Percentiles rank a stretch among this genome's conserved stretches.
phyloP scores from a whole-genome alignment of 2,329 filamentous ascomycete species.

The Botryotinia globosa region DNA sequence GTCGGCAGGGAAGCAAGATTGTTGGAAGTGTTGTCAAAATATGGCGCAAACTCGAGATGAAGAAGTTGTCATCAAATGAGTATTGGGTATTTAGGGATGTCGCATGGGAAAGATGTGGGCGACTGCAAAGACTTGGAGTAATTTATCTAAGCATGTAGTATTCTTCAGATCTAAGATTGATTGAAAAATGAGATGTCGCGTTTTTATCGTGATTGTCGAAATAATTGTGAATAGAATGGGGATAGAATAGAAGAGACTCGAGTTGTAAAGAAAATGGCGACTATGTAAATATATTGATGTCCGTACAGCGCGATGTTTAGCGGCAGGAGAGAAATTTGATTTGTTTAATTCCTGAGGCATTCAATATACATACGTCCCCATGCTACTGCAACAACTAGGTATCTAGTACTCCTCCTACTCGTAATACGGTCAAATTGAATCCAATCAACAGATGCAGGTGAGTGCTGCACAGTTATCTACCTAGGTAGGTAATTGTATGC shows the following conservation, averaged over 20 bases:
- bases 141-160: neutral
- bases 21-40: neutral
- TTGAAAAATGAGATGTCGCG: neutral
- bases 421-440: neutral
- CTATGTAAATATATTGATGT: conserved; percentile 7
- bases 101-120: neutral
- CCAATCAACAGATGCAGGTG: neutral
- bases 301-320: conserved; percentile 2
- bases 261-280: neutral
- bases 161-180: neutral
- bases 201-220: neutral
- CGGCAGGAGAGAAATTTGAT: neutral
- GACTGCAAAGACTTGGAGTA: conserved; percentile 7
- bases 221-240: neutral
- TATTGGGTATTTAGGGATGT: conserved; percentile 2
- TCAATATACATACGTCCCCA: neutral
- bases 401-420: too few species aligned
- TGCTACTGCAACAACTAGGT: neutral
- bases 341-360: neutral
- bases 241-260: conserved; percentile 9
- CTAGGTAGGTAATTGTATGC: neutral
- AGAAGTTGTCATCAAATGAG: neutral
- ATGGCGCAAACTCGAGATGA: neutral
- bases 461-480: neutral
- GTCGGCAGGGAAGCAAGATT: neutral